Evolutionary conservation across 257 asterid species (phyloP), one percentile per base, ranked within the genome.

Genomic region (Fraxinus excelsior): DNA sequence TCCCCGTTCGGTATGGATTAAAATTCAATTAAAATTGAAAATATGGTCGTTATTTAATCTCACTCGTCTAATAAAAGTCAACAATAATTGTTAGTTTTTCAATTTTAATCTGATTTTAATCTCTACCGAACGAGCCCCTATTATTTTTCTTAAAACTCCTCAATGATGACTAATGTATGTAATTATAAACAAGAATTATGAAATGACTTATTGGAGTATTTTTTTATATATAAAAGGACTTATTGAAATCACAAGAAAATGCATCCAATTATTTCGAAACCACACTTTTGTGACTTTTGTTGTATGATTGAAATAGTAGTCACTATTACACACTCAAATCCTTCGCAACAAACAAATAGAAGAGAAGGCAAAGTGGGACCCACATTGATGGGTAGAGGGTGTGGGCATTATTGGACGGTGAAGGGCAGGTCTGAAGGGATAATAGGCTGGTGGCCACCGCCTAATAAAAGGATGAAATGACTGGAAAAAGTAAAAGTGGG

Each of bases 301-400:
- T 21, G 77, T 35, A 68, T 78, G 74, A 73, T 75, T 81, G 78
- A 74, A 74, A 25, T 56, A 56, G 29, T 21, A 56, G 65, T 56
- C 65, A 53, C 64, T 53, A 19, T 19, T 19, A n/a, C 64, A n/a
- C 64, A 53, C 64, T 42, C 49, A 13, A 46, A 14, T 46, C 56
- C 56, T 46, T 46, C 13, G 23, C 4, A 58, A 21, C 66, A 58
- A 58, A 58, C 66, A 58, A 58, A 12, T 3, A 62, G 68, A 62
- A 12, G 3, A 62, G 68, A 62, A 62, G 18, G 34, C 34, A 62
- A 25, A 25, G 32, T 25, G 35, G 19, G 35, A 26, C 7, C 35
- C 32, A 25, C 32, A 3, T 10, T 10, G 3, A 26, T 62, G 34
- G 35, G 68, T 10, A 12, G 68, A 25, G 26, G 14, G 67, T 23